Evolutionary conservation across 768 basidiomycete species (phyloP), one percentile per base, ranked within the genome.

Genomic region (Suillus lakei): DNA sequence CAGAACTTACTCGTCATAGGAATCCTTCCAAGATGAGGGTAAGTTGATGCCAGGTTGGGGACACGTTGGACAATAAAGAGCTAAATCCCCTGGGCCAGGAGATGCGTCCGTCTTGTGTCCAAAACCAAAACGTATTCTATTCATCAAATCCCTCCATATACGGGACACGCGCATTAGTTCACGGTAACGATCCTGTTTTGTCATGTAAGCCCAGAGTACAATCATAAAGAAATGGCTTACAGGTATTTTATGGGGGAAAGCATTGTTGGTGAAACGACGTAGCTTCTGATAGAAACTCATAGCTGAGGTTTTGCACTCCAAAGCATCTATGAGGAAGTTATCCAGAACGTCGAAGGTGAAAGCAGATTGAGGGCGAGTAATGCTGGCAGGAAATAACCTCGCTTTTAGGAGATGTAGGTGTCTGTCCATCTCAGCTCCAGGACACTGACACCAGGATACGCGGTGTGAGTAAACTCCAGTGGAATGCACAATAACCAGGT

Each of bases 281-380:
- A 50, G 48, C 26, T 50, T 50, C 28, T 50, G 48, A 16, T 36
- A 56, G 39, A 38, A 59, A 30, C 36, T 28, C 51, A 64, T 60
- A n/a, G 62, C 62, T 23, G 28, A 41, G 5, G 55, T 64, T 12
- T 64, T 64, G 41, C 71, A 71, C 50, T 71, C 71, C 68, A 71
- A 34, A 26, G 66, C 8, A 16, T 71, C 63, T 13, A 73, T 63
- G 15, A 61, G 50, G 26, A 71, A 69, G 28, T 67, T 28, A 38
- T 72, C 67, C 21, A 72, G 69, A 3, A 72, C 68, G 3, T 59
- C 21, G 54, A 71, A 71, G 6, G 72, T 72, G 30, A 72, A 72
- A 23, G 66, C 72, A 13, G 70, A 68, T 41, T 63, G 43, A 5
- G 68, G 70, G 30, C 51, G 15, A n/a, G 28, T 53, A 9, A 66